These are phyloP conservation scores for Camellia lanceoleosa DNA, from an alignment of 148 eudicot species.

Conservation along the genomic window DNA sequence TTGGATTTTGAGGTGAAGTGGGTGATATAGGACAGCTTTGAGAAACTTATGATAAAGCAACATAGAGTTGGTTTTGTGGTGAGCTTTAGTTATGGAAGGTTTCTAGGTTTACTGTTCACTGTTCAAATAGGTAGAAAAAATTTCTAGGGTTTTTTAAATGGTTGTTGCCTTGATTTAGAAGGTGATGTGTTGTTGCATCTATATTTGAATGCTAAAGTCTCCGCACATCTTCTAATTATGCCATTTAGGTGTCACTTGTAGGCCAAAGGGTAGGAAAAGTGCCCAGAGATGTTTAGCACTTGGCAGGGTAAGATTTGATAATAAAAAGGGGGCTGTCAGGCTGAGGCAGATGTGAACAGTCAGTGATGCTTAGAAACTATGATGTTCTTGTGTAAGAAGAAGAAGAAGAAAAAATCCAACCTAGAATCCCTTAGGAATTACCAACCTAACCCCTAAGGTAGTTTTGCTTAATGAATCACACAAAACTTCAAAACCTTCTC, in stretches of 20 bases:
- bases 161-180: background rate
- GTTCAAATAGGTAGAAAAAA: too few species aligned
- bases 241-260: background rate
- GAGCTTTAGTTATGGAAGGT: background rate
- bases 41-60: background rate
- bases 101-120: background rate
- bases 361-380: background rate
- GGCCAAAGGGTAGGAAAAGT: background rate
- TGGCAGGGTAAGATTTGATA: background rate
- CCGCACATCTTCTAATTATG: background rate
- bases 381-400: background rate
- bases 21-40: background rate
- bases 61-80: background rate
- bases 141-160: too few species aligned
- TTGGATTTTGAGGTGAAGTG: background rate
- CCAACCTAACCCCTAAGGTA: background rate
- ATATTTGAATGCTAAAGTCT: background rate
- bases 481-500: background rate
- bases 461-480: background rate
- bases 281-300: background rate
- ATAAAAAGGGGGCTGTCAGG: background rate
- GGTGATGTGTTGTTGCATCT: background rate
- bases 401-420: background rate
- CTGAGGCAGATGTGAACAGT: background rate
- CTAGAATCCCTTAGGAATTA: background rate